Evolutionary conservation across 2,329 filamentous ascomycete species (phyloP).

Genomic region (Colletotrichum karsti): DNA sequence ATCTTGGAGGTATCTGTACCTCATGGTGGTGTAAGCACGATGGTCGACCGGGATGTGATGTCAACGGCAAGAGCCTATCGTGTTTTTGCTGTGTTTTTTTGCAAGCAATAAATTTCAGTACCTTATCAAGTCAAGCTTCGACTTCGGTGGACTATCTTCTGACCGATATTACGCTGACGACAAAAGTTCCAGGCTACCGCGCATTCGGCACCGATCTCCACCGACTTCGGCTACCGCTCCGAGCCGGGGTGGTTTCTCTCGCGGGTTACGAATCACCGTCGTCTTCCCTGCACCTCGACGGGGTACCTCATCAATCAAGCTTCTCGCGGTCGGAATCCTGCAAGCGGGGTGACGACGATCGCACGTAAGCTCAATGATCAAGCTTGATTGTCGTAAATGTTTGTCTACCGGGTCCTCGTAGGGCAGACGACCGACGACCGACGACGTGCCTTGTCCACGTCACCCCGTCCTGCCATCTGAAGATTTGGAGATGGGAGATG

Average conservation of each 20-base stretch:
- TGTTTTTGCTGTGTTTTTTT: not conserved
- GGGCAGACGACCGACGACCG: not conserved
- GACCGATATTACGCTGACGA: slow-evolving; percentile 25
- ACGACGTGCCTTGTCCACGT: not conserved
- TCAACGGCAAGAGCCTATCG: not conserved
- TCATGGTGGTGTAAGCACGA: not conserved
- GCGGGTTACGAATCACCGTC: slow-evolving; percentile 19
- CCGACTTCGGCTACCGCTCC: slow-evolving; percentile 12
- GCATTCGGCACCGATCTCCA: not conserved
- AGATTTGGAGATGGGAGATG: not conserved
- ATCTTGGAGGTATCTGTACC: too few relatives aligned
- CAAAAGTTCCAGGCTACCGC: slow-evolving; percentile 13
- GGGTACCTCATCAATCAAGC: slow-evolving; percentile 13
- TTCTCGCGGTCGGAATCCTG: not conserved
- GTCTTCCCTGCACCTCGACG: not conserved
- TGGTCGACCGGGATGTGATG: not conserved
- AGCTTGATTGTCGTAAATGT: not conserved
- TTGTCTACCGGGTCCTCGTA: not conserved
- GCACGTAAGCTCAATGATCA: slow-evolving; percentile 23
- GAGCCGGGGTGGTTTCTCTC: not conserved
- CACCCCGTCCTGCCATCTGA: slow-evolving; percentile 1
- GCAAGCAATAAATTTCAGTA: not conserved
- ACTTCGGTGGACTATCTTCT: slow-evolving; percentile 9
- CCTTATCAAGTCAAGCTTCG: not conserved
- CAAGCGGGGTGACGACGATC: slow-evolving; percentile 22